phyloP scores from a whole-genome alignment of 208 protist species.

The Blechomonas ayalai region DNA sequence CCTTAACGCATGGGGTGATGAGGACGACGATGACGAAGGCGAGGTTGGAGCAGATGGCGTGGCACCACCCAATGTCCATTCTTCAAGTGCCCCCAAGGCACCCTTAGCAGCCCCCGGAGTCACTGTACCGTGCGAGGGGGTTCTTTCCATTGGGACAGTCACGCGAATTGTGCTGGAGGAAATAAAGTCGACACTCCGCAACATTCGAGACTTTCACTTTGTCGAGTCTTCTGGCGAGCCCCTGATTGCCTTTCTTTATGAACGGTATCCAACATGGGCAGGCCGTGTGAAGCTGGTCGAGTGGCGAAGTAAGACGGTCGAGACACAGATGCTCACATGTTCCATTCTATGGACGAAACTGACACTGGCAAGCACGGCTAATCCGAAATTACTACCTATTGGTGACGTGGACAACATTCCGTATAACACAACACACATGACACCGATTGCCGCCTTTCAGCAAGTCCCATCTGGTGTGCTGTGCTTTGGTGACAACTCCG shows the following conservation, averaged over 20 bases:
- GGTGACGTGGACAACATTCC: slow-evolving; percentile 77
- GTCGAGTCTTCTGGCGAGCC: slow-evolving; percentile 71
- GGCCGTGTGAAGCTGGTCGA: slow-evolving; percentile 79
- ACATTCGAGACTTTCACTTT: slow-evolving; percentile 85
- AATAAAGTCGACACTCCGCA: slow-evolving; percentile 44
- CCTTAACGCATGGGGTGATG: slow-evolving; percentile 76
- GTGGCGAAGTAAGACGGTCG: slow-evolving; percentile 65
- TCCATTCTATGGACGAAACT: slow-evolving; percentile 72
- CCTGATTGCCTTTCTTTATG: slow-evolving; percentile 69
- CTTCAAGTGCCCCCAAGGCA: neutral
- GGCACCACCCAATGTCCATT: neutral
- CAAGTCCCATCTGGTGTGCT: slow-evolving; percentile 66
- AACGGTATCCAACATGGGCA: slow-evolving; percentile 72
- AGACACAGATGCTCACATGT: slow-evolving; percentile 74
- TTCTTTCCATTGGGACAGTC: slow-evolving; percentile 20
- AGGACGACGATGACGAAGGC: slow-evolving; percentile 62
- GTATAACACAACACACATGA: slow-evolving; percentile 76
- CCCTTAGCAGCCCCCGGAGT: neutral
- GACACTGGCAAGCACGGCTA: slow-evolving; percentile 19
- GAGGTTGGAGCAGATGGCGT: slow-evolving; percentile 2
- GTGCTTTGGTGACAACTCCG: slow-evolving; percentile 59
- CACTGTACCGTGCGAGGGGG: neutral
- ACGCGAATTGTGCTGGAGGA: slow-evolving; percentile 26
- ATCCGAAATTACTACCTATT: slow-evolving; percentile 52
- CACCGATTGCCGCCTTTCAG: slow-evolving; percentile 47